Evolutionary conservation across 2,329 filamentous ascomycete genomes (phyloP).

Genomic region (Pyricularia sp.): DNA sequence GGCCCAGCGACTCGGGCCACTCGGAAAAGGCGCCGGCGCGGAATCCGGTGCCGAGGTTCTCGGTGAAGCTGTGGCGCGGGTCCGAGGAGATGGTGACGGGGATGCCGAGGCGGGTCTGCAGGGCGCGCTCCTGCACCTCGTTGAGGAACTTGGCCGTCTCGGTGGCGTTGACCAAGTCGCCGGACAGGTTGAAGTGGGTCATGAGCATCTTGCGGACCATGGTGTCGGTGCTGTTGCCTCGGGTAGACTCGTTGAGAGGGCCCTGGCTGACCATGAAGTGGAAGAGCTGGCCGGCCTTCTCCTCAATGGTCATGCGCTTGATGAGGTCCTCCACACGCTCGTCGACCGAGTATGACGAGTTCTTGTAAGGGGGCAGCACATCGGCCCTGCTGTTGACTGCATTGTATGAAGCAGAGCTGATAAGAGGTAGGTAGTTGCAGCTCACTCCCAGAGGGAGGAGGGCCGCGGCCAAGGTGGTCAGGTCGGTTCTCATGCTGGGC

Average conservation of each 20-base stretch:
- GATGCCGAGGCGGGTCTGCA: constrained; percentile 36
- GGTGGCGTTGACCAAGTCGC: constrained; percentile 18
- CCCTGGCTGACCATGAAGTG: neutral
- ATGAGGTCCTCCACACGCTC: neutral
- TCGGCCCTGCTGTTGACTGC: neutral
- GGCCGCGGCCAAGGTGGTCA: neutral
- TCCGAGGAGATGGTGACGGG: constrained; percentile 38
- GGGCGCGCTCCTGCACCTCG: constrained; percentile 28
- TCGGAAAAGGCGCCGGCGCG: constrained; percentile 33
- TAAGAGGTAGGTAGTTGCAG: neutral
- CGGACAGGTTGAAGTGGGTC: constrained; percentile 12
- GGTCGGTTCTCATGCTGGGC: neutral
- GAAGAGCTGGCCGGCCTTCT: neutral
- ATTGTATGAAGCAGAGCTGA: neutral
- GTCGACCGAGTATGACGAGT: neutral
- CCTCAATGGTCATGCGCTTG: neutral
- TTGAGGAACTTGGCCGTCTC: constrained; percentile 29
- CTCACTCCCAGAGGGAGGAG: neutral
- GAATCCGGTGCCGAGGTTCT: constrained; percentile 33
- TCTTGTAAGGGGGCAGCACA: neutral
- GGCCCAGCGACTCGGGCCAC: constrained; percentile 41
- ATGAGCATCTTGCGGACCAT: constrained; percentile 5
- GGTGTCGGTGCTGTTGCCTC: neutral
- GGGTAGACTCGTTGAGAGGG: neutral
- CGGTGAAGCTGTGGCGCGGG: constrained; percentile 11